Conservation (phyloP, 257 asterid species). For the Mitragyna speciosa region DNA sequence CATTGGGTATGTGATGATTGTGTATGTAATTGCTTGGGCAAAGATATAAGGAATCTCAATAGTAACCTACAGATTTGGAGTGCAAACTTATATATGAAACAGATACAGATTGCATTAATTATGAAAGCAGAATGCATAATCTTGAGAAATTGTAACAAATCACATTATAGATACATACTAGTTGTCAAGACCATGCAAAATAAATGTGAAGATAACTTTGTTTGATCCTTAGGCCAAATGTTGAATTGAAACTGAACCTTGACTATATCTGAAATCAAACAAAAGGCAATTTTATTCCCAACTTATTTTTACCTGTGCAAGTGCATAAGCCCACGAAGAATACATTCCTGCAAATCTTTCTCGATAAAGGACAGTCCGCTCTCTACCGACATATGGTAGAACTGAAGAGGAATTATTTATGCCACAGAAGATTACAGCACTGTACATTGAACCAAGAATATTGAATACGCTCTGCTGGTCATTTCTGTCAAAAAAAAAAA, state of each 20-base stretch:
- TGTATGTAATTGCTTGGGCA: slow-evolving; percentile 42
- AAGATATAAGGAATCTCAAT: slow-evolving; percentile 58
- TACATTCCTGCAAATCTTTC: slow-evolving; percentile 66
- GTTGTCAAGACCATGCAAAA: background rate
- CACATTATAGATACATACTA: no score
- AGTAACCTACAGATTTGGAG: slow-evolving; percentile 30
- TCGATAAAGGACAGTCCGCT: slow-evolving; percentile 50
- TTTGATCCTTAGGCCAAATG: no score
- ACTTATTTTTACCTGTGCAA: slow-evolving; percentile 42
- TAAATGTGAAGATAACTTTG: no score
- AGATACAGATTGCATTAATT: no score
- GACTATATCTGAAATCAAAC: no score
- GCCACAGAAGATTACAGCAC: slow-evolving; percentile 45
- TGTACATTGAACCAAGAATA: slow-evolving; percentile 48
- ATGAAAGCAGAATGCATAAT: no score
- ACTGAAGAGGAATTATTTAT: slow-evolving; percentile 47
- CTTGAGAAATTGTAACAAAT: no score
- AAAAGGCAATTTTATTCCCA: no score
- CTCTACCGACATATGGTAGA: slow-evolving; percentile 44
- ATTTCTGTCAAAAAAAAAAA: slow-evolving; percentile 34
- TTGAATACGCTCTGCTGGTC: slow-evolving; percentile 50
- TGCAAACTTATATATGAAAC: no score
- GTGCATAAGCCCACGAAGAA: slow-evolving; percentile 57
- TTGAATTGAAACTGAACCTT: no score
- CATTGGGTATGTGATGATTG: slow-evolving; percentile 57